Conservation (phyloP, 2,329 filamentous ascomycete species). For the Neofusicoccum kwambonambiense region DNA sequence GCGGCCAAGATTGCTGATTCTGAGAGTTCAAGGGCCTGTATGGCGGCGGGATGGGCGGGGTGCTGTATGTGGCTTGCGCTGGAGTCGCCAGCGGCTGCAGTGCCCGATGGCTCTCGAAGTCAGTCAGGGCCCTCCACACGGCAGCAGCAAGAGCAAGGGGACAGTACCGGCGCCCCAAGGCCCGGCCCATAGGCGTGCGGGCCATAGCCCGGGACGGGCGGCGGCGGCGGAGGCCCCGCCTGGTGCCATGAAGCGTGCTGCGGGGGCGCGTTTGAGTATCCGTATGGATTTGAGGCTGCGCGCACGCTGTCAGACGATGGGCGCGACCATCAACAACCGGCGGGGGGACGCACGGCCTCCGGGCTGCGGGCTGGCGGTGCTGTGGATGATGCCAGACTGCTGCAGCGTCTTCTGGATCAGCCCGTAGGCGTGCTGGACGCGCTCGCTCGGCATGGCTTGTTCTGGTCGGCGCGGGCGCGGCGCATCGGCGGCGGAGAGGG, state of each 20-base stretch:
- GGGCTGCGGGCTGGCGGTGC: background rate
- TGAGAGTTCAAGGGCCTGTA: background rate
- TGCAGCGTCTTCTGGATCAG: constrained; percentile 8
- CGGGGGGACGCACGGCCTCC: background rate
- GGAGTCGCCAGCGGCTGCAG: background rate
- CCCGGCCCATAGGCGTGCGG: background rate
- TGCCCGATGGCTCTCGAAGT: background rate
- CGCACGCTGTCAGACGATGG: background rate
- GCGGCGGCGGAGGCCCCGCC: background rate
- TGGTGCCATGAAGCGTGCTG: constrained; percentile 7
- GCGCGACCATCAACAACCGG: background rate
- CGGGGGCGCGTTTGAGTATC: background rate
- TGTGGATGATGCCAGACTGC: constrained; percentile 6
- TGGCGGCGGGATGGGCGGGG: constrained; percentile 1
- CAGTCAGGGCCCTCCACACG: background rate
- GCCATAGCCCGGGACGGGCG: background rate
- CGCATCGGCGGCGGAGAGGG: background rate
- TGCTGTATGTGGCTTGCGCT: background rate
- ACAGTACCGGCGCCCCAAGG: background rate
- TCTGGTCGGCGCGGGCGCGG: background rate
- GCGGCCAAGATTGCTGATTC: background rate
- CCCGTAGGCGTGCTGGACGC: constrained; percentile 12
- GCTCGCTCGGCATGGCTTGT: constrained; percentile 8
- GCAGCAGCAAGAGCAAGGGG: background rate
- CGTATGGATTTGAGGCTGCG: background rate